Conservation (phyloP, 306 rosid genomes). For the Cicer judaicum region DNA sequence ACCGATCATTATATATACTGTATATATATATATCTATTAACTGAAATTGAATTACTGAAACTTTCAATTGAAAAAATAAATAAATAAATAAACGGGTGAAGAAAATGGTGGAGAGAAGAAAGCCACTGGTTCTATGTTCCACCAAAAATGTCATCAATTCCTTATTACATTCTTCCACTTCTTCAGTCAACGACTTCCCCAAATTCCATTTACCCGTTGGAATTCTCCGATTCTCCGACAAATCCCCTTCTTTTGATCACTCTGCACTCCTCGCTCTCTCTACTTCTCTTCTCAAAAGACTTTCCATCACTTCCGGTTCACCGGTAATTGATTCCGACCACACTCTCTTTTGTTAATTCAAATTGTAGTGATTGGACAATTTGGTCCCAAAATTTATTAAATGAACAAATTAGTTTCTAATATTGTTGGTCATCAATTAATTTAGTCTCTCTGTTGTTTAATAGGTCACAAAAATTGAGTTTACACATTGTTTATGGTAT, state of each 20-base stretch:
- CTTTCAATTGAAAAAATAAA: background rate
- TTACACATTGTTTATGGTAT: background rate
- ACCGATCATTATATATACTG: background rate
- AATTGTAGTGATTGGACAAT: constrained; percentile 7
- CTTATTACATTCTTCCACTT: constrained; percentile 46
- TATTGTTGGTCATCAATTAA: background rate
- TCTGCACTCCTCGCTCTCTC: constrained; percentile 75
- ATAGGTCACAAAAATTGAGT: background rate
- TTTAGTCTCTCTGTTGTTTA: background rate
- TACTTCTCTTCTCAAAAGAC: constrained; percentile 64
- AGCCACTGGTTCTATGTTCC: constrained; percentile 76
- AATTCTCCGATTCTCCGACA: constrained; percentile 61
- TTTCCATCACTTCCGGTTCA: constrained; percentile 51
- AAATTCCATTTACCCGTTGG: constrained; percentile 59
- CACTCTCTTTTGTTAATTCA: background rate
- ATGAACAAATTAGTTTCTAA: background rate
- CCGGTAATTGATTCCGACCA: constrained; percentile 34
- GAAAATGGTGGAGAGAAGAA: constrained; percentile 81
- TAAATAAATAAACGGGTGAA: background rate
- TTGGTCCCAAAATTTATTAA: background rate
- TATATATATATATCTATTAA: background rate
- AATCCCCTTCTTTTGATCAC: constrained; percentile 58
- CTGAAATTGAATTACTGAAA: background rate
- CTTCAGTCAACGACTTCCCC: constrained; percentile 27
- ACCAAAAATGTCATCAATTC: constrained; percentile 66